Evolutionary conservation across 192 early-diverging fungal genomes (phyloP).

Genomic region (Gonapodya sp.): DNA sequence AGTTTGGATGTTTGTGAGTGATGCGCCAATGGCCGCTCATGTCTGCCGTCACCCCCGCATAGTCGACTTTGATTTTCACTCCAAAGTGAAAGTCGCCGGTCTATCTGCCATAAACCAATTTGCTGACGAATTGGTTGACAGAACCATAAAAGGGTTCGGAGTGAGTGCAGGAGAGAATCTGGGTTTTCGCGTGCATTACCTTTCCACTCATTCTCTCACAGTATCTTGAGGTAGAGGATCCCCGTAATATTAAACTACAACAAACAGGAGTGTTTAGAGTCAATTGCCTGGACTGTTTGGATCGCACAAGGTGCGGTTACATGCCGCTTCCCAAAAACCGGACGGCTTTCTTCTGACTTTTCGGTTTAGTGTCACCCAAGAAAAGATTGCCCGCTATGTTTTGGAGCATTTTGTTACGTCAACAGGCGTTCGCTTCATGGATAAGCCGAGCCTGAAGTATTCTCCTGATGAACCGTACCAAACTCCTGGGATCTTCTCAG

Average conservation of each 20-base stretch:
- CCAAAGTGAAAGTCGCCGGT: neutral
- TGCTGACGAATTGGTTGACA: slow-evolving; percentile 42
- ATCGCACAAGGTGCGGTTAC: slow-evolving; percentile 57
- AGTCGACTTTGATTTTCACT: neutral
- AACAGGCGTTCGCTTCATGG: neutral
- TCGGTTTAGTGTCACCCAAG: neutral
- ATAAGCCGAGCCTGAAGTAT: neutral
- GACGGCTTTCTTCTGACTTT: no score
- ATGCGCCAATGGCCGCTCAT: neutral
- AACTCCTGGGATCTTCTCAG: neutral
- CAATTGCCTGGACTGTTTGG: slow-evolving; percentile 80
- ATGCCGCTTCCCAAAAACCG: neutral
- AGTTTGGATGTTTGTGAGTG: neutral
- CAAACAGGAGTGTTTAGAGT: slow-evolving; percentile 83
- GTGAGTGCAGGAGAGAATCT: neutral
- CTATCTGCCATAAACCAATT: neutral
- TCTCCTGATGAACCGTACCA: neutral
- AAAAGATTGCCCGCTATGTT: neutral
- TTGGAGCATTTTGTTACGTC: neutral
- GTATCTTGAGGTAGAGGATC: slow-evolving; percentile 33
- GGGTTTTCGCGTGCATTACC: no score
- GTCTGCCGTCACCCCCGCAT: neutral
- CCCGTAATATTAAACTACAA: slow-evolving; percentile 56
- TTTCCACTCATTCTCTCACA: neutral
- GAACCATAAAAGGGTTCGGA: slow-evolving; percentile 24